Conservation (phyloP, 345 rosid genomes). For the Camelina sativa region DNA sequence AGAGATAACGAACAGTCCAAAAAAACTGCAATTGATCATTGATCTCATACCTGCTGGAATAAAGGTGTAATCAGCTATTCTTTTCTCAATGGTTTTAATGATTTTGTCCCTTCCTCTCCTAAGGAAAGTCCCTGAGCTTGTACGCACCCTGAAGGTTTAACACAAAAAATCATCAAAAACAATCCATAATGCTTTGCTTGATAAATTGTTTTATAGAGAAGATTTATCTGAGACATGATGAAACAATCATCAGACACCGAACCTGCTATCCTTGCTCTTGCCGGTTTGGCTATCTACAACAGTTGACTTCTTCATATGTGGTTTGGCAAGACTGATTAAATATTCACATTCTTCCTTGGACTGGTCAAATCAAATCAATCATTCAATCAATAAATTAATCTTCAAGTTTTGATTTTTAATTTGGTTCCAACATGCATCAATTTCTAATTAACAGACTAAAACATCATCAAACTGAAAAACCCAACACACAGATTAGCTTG, state of each 20-base stretch:
- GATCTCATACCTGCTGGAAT: constrained; percentile 66
- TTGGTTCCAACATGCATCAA: constrained; percentile 19
- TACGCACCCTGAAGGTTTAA: constrained; percentile 68
- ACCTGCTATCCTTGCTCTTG: constrained; percentile 91
- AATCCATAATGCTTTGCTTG: constrained; percentile 20
- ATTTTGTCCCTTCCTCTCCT: constrained; percentile 73
- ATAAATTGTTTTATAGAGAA: no score
- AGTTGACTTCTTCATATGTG: constrained; percentile 81
- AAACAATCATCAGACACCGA: constrained; percentile 17
- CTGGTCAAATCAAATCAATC: constrained; percentile 48
- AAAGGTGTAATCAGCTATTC: constrained; percentile 88
- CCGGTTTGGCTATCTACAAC: constrained; percentile 91
- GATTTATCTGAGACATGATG: neutral
- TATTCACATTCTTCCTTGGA: constrained; percentile 86
- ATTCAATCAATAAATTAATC: neutral
- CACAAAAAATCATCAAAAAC: constrained; percentile 22
- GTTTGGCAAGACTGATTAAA: constrained; percentile 82
- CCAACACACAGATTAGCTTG: neutral
- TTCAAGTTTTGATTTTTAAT: constrained; percentile 1
- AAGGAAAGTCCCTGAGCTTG: constrained; percentile 91
- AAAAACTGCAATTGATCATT: neutral
- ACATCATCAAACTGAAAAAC: neutral
- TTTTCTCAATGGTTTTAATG: constrained; percentile 67
- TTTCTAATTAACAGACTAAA: constrained; percentile 6
- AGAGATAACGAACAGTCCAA: constrained; percentile 1